phyloP scores from a whole-genome alignment of 345 rosid species.

The Melaleuca alternifolia region DNA sequence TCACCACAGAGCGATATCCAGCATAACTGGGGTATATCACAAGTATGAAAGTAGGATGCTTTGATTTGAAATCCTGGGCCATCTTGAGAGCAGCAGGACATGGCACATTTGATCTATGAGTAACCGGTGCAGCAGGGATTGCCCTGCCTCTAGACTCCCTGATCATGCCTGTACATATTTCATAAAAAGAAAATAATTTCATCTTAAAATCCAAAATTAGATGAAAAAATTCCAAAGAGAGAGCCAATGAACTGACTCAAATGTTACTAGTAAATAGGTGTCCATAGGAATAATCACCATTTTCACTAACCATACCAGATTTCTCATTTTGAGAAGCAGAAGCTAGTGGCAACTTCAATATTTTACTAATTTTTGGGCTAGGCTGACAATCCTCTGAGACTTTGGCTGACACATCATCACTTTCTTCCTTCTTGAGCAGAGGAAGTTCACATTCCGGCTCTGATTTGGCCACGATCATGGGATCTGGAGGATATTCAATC shows the following conservation, averaged over 20 bases:
- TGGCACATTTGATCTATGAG: not conserved
- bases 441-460: not conserved
- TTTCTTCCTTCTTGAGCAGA: not conserved
- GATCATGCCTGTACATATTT: not conserved
- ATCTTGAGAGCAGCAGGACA: not conserved
- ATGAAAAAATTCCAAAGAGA: not conserved
- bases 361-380: not conserved
- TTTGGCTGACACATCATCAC: not conserved
- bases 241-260: not conserved
- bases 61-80: not conserved
- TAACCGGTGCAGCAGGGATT: not conserved
- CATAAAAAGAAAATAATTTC: not conserved
- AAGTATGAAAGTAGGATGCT: not conserved
- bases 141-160: not conserved
- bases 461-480: not conserved
- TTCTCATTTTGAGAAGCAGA: not conserved
- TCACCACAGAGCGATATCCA: not conserved
- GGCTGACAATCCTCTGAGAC: not conserved
- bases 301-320: not conserved
- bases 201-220: not conserved
- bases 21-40: not conserved
- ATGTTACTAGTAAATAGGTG: not conserved
- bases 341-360: not conserved
- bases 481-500: not conserved
- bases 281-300: not conserved